Percentiles rank a stretch among this genome's conserved stretches.
phyloP scores from a whole-genome alignment of 176 grass and related monocot genomes.

The Hordeum vulgare region MorexV3_pseudomolecules_assembly NC_058520.1:447338458-447338957 shows the following conservation, averaged over 20 bases:
- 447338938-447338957: constrained; percentile 22
- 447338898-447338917: constrained; percentile 40
- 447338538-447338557: constrained; percentile 35
- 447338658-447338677: constrained; percentile 60
- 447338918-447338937: constrained; percentile 16
- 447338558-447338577: constrained; percentile 53
- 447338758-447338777: not conserved
- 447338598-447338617: not conserved
- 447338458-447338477: not conserved
- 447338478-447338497: constrained; percentile 14
- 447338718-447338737: constrained; percentile 56
- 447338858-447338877: too few relatives aligned
- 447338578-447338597: not conserved
- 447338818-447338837: constrained; percentile 65
- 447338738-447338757: constrained; percentile 1
- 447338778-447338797: constrained; percentile 69
- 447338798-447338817: constrained; percentile 83
- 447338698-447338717: too few relatives aligned
- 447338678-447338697: too few relatives aligned
- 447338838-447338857: constrained; percentile 46
- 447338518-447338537: constrained; percentile 20
- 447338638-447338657: constrained; percentile 63
- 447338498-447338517: constrained; percentile 42
- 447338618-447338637: constrained; percentile 34
- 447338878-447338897: too few relatives aligned